These are phyloP conservation scores for Rehmannia glutinosa DNA, from an alignment of 257 asterid species.

Conservation along the genomic window DNA sequence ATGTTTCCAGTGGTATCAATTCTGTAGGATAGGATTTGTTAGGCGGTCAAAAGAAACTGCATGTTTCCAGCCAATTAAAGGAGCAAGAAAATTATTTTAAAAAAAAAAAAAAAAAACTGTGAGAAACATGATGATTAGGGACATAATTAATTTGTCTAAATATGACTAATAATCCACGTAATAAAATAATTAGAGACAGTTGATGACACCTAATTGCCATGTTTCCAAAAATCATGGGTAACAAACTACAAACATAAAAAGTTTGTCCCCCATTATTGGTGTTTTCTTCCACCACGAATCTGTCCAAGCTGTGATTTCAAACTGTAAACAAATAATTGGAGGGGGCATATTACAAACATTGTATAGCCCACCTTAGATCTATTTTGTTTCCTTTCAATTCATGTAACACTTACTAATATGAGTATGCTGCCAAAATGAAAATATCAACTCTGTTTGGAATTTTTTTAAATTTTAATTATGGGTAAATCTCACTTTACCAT, in stretches of 20 bases:
- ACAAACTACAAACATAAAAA: neutral
- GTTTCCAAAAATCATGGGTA: constrained; percentile 18
- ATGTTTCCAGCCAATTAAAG: constrained; percentile 15
- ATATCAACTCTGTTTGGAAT: neutral
- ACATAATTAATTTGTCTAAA: neutral
- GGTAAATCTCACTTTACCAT: no score
- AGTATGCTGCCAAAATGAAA: constrained; percentile 6
- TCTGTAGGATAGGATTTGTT: neutral
- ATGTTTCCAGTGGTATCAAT: neutral
- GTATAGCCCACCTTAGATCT: constrained; percentile 18
- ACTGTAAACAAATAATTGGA: constrained; percentile 1
- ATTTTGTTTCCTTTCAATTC: neutral
- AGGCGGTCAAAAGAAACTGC: constrained; percentile 3
- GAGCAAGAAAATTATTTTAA: neutral
- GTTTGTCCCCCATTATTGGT: constrained; percentile 13
- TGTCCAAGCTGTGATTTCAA: constrained; percentile 10
- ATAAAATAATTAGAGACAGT: neutral
- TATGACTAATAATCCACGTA: no score
- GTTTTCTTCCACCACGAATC: neutral
- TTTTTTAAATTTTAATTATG: neutral
- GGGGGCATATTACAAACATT: neutral
- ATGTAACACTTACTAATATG: neutral
- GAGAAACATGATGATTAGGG: neutral
- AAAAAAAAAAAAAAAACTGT: no score
- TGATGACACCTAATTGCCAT: neutral